phyloP scores from a whole-genome alignment of 1,284 basidiomycete genomes.

The Pterula multifida region DNA sequence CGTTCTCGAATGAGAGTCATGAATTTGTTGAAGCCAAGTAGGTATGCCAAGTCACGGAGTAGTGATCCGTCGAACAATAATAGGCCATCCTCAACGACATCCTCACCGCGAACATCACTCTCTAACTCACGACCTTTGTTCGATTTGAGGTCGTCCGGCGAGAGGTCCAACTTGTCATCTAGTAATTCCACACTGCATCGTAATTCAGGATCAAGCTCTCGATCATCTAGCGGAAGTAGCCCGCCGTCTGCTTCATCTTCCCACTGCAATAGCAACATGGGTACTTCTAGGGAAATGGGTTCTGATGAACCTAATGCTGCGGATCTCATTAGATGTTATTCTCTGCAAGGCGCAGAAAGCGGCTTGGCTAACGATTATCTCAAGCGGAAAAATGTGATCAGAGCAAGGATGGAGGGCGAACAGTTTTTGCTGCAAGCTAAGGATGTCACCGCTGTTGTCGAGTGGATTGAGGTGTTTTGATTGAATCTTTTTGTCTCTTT shows the following conservation, averaged over 20 bases:
- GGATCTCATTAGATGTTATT: slow-evolving; percentile 55
- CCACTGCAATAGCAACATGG: neutral
- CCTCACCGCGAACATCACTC: slow-evolving; percentile 23
- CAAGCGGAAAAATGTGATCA: slow-evolving; percentile 92
- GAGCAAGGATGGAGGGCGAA: slow-evolving; percentile 87
- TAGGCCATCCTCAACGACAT: slow-evolving; percentile 11
- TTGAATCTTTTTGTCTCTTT: slow-evolving; percentile 7
- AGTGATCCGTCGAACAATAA: slow-evolving; percentile 18
- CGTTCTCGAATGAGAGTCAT: neutral
- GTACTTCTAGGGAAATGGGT: neutral
- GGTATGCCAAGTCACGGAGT: neutral
- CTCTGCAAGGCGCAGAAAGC: slow-evolving; percentile 84
- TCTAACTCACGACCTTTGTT: slow-evolving; percentile 19
- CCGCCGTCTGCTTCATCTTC: neutral
- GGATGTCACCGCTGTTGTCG: slow-evolving; percentile 78
- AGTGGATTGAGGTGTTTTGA: slow-evolving; percentile 84
- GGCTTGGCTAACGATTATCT: slow-evolving; percentile 92
- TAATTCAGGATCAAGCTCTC: slow-evolving; percentile 3
- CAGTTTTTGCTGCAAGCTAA: slow-evolving; percentile 92
- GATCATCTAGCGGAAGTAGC: neutral
- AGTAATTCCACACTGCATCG: slow-evolving; percentile 9
- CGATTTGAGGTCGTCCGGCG: slow-evolving; percentile 4
- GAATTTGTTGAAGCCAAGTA: neutral
- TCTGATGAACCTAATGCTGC: slow-evolving; percentile 22
- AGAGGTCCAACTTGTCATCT: neutral